Base-by-base conservation (phyloP, 495 filamentous ascomycete species). In the Aspergillus nidulans region DNA sequence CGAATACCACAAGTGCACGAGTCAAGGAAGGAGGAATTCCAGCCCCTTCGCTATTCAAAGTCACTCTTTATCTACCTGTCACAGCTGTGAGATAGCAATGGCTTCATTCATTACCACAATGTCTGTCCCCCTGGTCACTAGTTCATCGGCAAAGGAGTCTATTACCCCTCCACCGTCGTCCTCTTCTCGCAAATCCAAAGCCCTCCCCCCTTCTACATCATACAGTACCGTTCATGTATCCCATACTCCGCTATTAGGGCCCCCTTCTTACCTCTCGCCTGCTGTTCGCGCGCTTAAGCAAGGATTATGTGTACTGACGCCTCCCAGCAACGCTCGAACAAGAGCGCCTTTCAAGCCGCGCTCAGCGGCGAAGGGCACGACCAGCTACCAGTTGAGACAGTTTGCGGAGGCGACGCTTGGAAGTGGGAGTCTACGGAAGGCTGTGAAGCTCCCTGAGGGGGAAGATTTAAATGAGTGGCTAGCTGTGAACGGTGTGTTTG, bases 381-480 rank as follows among this genome's bases (percentile, higher is more conserved):
- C 84, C 51, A 94, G 89, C 70, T 96, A 96, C 78, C 95, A 98
- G 72, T 79, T 98, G 51, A 85, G 91, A 66, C 94, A 97, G 63
- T 98, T 96, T 80, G 94, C 94, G 13, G 94, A 98, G 71, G 95
- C 94, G 30, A 98, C 94, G 38, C 77, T 98, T 15, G 94, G 94
- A 23, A 95, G 90, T 64, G 94, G 94, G 30, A 96, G 91, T 71
- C 77, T 98, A 74, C 82, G 90, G 59, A 97, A 97, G 76, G 92
- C 94, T 30, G 94, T 98, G 58, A 95, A 90, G 78, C 77, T 97
- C 42, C 94, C 95, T 13, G 95, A 98, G 67, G 94, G 95, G 41
- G 94, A 98, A 65, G 94, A 97, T 73, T 74, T 91, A 70, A 95
- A 94, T 69, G 94, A 98, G 72, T 98, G 94, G 94, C 74, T 97